phyloP scores from a whole-genome alignment of 2,329 filamentous ascomycete species.

The Sporothrix phasma region DNA sequence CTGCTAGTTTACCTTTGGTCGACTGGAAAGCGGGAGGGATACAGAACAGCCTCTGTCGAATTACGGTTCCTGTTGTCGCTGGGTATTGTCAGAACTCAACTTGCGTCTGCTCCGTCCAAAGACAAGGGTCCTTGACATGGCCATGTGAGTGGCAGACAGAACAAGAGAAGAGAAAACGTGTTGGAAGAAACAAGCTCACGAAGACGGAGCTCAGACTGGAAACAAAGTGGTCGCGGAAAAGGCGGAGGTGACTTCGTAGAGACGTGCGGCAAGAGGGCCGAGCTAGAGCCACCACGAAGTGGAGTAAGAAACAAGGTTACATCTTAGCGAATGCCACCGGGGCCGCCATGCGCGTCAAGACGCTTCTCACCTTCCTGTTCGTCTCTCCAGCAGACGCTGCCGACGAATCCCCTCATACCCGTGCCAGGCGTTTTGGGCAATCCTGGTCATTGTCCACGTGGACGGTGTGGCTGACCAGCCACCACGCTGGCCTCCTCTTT shows the following conservation, averaged over 20 bases:
- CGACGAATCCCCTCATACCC: slow-evolving; percentile 1
- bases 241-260: neutral
- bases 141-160: no score
- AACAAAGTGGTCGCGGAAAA: neutral
- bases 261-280: neutral
- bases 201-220: neutral
- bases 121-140: no score
- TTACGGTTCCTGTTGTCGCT: neutral
- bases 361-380: neutral
- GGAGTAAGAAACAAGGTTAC: neutral
- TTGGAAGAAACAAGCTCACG: neutral
- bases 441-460: no score
- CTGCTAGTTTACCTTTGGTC: neutral
- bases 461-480: neutral
- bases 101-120: no score
- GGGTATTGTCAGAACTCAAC: neutral
- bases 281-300: neutral
- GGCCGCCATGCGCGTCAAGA: neutral
- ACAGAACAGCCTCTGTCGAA: neutral
- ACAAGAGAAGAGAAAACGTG: neutral
- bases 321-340: neutral
- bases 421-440: neutral
- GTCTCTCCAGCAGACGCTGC: neutral
- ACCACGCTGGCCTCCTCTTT: neutral
- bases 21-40: neutral